Conservation (phyloP, 1,139 yeast genomes). For the Yamadazyma triangularis region DNA sequence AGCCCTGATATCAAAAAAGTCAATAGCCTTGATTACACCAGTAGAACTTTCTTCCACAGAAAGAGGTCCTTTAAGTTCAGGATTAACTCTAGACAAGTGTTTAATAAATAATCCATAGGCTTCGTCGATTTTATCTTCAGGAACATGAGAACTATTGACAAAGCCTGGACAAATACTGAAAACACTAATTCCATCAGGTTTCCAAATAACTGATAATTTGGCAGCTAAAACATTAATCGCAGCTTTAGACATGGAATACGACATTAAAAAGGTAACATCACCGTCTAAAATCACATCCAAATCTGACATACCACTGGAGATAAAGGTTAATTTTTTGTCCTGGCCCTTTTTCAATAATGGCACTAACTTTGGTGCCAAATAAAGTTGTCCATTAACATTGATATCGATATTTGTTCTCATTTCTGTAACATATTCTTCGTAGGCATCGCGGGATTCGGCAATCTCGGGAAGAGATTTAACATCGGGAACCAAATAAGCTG, state of each 20-base stretch:
- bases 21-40: too few species aligned
- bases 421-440: conserved; percentile 8
- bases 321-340: conserved; percentile 18
- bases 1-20: too few species aligned
- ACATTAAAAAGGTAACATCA: not conserved
- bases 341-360: conserved; percentile 18
- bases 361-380: conserved; percentile 17
- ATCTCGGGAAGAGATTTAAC: not conserved
- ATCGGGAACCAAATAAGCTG: conserved; percentile 4
- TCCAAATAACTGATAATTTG: conserved; percentile 15
- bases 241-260: conserved; percentile 21
- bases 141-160: conserved; percentile 6
- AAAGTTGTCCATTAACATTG: conserved; percentile 27
- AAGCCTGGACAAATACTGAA: conserved; percentile 25
- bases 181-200: conserved; percentile 17
- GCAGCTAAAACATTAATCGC: conserved; percentile 20
- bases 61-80: too few species aligned
- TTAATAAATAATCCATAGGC: too few species aligned
- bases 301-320: conserved; percentile 19
- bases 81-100: too few species aligned
- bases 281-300: conserved; percentile 5
- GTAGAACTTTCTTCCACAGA: too few species aligned
- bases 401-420: conserved; percentile 9
- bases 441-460: conserved; percentile 1
- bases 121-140: too few species aligned